Conservation (phyloP, 2,329 filamentous ascomycete species). For the Neopestalotiopsis rosae region DNA sequence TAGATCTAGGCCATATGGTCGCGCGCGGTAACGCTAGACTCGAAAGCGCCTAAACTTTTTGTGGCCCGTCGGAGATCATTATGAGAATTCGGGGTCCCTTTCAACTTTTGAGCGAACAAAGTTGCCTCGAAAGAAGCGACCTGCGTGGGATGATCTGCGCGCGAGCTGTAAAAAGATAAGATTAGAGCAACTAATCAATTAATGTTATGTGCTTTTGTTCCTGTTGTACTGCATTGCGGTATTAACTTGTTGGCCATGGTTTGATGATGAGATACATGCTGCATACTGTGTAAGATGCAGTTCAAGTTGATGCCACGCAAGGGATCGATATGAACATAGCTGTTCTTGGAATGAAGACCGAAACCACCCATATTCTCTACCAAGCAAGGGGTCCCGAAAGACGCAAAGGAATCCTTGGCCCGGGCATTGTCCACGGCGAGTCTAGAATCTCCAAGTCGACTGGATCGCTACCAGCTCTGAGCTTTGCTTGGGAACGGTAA, state of each 20-base stretch:
- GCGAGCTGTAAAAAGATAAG: neutral
- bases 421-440: neutral
- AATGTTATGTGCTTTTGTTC: neutral
- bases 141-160: conserved; percentile 2
- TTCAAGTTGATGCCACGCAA: neutral
- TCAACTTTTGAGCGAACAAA: neutral
- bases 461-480: neutral
- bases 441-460: neutral
- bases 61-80: conserved; percentile 2
- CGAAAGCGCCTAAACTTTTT: neutral
- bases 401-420: neutral
- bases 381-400: neutral
- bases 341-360: neutral
- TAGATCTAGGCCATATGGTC: neutral
- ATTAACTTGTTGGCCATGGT: neutral
- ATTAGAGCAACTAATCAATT: neutral
- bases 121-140: conserved; percentile 6
- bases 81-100: neutral
- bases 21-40: conserved; percentile 14
- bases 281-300: neutral
- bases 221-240: neutral
- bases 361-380: neutral
- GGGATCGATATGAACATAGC: neutral
- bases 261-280: neutral
- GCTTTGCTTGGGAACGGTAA: neutral